Base-by-base conservation (phyloP, 768 basidiomycete genomes). In the Melanogaster broomeanus region DNA sequence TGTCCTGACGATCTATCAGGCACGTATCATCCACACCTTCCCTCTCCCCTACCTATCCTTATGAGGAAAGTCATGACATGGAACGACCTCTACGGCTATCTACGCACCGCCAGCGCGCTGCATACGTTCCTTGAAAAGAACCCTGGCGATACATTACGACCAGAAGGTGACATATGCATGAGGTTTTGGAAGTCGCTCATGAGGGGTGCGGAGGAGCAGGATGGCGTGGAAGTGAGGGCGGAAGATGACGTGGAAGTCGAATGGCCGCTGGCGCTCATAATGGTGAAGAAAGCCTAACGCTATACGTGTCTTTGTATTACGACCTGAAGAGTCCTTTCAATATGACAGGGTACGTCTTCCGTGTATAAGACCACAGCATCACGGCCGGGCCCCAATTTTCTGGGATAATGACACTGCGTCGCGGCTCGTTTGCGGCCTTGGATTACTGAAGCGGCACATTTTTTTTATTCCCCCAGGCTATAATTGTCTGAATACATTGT, bases 61-160 rank as follows among this genome's bases (percentile, higher is more conserved):
- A 76, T 93, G 74, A 74, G 65, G 9, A 81, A 81, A 56, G 71
- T 64, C 11, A 80, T 86, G 77, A 77, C 80, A 0, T 89, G 88
- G 88, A 70, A 75, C 10, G 81, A 81, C 45, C 63, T 93, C 0
- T 73, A 86, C 6, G 78, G 69, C 3, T 94, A 93, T 64, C 69
- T 93, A 25, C 74, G 82, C 41, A 89, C 90, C 1, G 83, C 77
- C 68, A 90, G 87, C 58, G 73, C 89, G 2, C 65, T 91, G 41
- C 82, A 88, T 51, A 81, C 79, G 7, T 93, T 79, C 64, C 79
- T 83, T 45, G 85, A 88, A 55, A 61, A 62, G 6, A 77, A 83
- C 59, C 88, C 90, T 0, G 77, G 81, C 43, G 88, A 91, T 6
- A 42, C 31, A 35, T 53, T 58, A 28, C 61, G 64, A 10, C 53